phyloP scores from a whole-genome alignment of 371 early-diverging fungal species.

The Apophysomyces sp. region DNA sequence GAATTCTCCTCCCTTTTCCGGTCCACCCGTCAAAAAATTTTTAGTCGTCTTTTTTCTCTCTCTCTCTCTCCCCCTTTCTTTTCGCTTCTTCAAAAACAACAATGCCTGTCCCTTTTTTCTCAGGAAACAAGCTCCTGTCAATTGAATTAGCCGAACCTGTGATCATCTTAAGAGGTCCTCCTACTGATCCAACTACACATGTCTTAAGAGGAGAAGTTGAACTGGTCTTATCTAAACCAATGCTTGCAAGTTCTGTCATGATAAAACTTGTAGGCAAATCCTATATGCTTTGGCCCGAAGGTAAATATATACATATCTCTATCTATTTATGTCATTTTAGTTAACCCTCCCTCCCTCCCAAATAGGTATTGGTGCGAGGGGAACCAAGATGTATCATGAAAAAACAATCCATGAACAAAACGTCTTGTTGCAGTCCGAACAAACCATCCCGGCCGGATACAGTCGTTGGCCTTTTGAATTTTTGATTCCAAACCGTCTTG shows the following conservation, averaged over 20 bases:
- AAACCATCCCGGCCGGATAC: conserved; percentile 26
- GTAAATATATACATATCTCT: conserved; percentile 15
- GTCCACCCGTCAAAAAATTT: not conserved
- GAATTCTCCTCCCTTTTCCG: not conserved
- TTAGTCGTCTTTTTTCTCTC: not conserved
- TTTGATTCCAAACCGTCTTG: conserved; percentile 35
- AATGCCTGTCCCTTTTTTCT: conserved; percentile 46
- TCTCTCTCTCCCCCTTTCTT: not conserved
- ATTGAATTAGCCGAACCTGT: conserved; percentile 52
- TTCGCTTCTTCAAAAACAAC: not conserved
- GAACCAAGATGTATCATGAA: conserved; percentile 41
- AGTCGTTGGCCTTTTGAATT: conserved; percentile 49
- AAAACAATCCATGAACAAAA: conserved; percentile 48
- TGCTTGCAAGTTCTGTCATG: conserved; percentile 22
- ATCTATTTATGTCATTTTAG: not conserved
- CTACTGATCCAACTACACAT: conserved; percentile 31
- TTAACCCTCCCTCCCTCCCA: not conserved
- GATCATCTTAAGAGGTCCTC: conserved; percentile 34
- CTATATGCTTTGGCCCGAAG: conserved; percentile 49
- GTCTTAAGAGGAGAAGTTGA: conserved; percentile 45
- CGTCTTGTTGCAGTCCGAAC: conserved; percentile 28
- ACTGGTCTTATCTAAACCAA: conserved; percentile 37
- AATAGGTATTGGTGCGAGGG: conserved; percentile 33
- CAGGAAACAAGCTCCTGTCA: conserved; percentile 36
- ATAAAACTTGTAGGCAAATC: conserved; percentile 43